phyloP scores from a whole-genome alignment of 331 rosid species.

The Quercus lobata region DNA sequence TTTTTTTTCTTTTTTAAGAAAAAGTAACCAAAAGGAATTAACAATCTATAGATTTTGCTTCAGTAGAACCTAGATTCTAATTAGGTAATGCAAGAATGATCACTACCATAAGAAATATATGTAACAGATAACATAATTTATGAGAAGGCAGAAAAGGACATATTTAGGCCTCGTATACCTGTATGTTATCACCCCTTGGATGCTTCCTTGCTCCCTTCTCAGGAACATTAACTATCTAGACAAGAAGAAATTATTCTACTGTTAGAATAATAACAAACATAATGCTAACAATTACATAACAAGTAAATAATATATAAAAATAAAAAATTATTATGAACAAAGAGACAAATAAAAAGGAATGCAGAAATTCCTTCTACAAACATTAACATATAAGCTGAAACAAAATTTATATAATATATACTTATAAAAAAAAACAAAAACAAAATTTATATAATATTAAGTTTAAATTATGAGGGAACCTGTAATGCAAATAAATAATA shows the following conservation, averaged over 20 bases:
- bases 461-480: background rate
- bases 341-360: background rate
- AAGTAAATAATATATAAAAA: background rate
- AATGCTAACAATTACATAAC: conserved; percentile 1
- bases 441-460: too few relatives aligned
- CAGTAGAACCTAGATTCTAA: background rate
- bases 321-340: background rate
- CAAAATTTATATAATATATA: too few relatives aligned
- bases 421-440: too few relatives aligned
- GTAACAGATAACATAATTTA: background rate
- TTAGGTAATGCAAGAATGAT: background rate
- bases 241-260: conserved; percentile 33
- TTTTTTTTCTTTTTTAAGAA: too few relatives aligned
- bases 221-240: conserved; percentile 95
- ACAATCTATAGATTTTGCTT: background rate
- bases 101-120: background rate
- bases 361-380: background rate
- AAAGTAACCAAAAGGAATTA: background rate
- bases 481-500: background rate
- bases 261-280: conserved; percentile 23
- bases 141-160: conserved; percentile 1
- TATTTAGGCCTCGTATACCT: conserved; percentile 45
- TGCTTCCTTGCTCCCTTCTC: conserved; percentile 97
- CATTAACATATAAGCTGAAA: too few relatives aligned
- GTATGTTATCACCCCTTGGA: conserved; percentile 92